phyloP scores from a whole-genome alignment of 73 alveolate genomes.

The Paramecium biaurelia region DNA sequence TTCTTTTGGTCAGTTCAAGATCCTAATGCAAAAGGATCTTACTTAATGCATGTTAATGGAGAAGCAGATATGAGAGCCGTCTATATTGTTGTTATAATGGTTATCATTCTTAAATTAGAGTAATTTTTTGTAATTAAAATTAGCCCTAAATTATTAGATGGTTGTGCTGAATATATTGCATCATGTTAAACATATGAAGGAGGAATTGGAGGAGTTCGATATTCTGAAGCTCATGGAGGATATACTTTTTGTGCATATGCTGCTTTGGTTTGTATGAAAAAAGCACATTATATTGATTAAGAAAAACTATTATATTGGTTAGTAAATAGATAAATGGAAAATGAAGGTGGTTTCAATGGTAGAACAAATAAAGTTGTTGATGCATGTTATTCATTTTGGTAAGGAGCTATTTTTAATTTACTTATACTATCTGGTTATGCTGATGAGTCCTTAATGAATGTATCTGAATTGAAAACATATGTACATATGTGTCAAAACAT shows the following conservation, averaged over 20 bases:
- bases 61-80: conserved; percentile 97
- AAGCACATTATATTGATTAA: conserved; percentile 80
- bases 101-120: conserved; percentile 76
- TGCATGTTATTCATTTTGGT: conserved; percentile 96
- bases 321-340: conserved; percentile 80
- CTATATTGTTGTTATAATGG: conserved; percentile 90
- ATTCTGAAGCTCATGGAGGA: conserved; percentile 99
- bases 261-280: conserved; percentile 76
- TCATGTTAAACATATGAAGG: conserved; percentile 98
- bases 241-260: conserved; percentile 98
- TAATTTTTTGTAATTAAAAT: not conserved
- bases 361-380: conserved; percentile 98
- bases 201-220: conserved; percentile 96
- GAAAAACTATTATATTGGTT: conserved; percentile 85
- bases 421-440: not conserved
- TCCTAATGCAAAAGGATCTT: conserved; percentile 78
- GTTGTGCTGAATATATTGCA: conserved; percentile 86
- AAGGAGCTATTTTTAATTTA: conserved; percentile 91
- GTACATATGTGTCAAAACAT: conserved; percentile 75
- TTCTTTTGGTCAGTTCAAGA: conserved; percentile 80
- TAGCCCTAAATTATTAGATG: conserved; percentile 74
- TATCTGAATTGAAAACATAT: conserved; percentile 83
- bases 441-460: conserved; percentile 41
- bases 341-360: conserved; percentile 98
- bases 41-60: conserved; percentile 91